Base-by-base conservation (phyloP, 352 stramenopile species). In the Phytophthora cactorum region DNA sequence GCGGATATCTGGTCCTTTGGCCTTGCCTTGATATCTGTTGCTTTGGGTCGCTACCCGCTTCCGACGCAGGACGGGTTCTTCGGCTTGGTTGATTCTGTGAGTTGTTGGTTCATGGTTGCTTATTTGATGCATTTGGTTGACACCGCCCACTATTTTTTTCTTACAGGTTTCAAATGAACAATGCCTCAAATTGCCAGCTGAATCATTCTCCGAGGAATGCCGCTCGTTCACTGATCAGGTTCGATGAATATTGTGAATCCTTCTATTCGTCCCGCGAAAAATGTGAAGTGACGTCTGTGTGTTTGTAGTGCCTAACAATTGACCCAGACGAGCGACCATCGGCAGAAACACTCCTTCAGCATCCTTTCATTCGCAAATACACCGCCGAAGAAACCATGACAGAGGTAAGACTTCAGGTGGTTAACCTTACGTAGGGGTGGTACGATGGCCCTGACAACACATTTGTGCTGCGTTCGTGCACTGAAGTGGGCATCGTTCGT, bases 61-160 rank as follows among this genome's bases (percentile, higher is more conserved):
- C 84, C 88, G 25, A 95, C 85, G 1, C 84, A 96, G 64, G 88
- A 96, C 56, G 88, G 88, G 22, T 96, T 96, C 58, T 96, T 96
- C 47, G 88, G 88, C n/a, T 74, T 96, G 45, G 85, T 96, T 17
- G 88, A 96, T 65, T 93, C 84, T 39, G 88, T 91, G 47, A 55
- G 81, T 66, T 58, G 60, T 41, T 39, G 17, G 8, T 43, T 27
- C 28, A 36, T 45, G 4, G 0, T 51, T 57, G 49, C 7, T 47
- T 17, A 51, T 57, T 57, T 49, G 5, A 22, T 59, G n/a, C 10
- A 28, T 38, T 3, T 51, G 11, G 10, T 25, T 63, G 9, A 68
- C 39, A 60, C 1, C 5, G 12, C 14, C 52, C 25, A 22, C 14
- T 17, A 31, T 47, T 17, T 47, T 17, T 32, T 28, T 41, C 9